Base-by-base conservation (phyloP, 768 basidiomycete genomes). In the Kwoniella botswanensis region DNA sequence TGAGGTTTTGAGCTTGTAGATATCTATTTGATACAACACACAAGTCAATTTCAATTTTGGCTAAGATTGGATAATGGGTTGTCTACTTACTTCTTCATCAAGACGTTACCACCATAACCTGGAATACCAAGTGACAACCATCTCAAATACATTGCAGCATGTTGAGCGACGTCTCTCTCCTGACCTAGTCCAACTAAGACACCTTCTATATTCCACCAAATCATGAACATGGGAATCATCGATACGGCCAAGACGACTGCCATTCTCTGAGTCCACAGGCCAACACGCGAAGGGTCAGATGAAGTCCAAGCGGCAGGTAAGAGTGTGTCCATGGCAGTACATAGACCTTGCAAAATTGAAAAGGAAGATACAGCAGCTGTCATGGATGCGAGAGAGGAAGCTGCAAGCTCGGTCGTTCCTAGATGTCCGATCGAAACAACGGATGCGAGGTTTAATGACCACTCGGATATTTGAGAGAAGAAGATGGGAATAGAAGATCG, bases 221-320 rank as follows among this genome's bases (percentile, higher is more conserved):
- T 86, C 2, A 88, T 73, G 58, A 86, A 83, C 70, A 92, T 91
- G 0, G 88, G 87, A 65, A 84, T 73, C 73, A 77, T 77, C 1
- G 82, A 74, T 1, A 78, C 72, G 1, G 70, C 46, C 59, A 80
- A 67, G 52, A 81, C 74, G n/a, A 84, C 75, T 1, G 78, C 68
- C 92, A 93, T 94, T 73, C 94, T 86, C 82, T 95, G 93, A 10
- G 91, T 84, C 94, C 94, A 96, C 9, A 96, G 86, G 7, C 94
- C 94, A 12, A 98, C 93, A 12, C 93, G 86, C 17, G 90, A 85
- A 0, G 94, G 96, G 41, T 90, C 89, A 0, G 89, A 80, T 3
- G 93, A 94, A 0, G 97, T 95, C 94, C 93, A 99, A 17, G 96
- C 94, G 50, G 93, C 89, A 0, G 97, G 96, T 10, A 98, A 88